phyloP scores from a whole-genome alignment of 306 rosid genomes.

The Dryas drummondii region DNA sequence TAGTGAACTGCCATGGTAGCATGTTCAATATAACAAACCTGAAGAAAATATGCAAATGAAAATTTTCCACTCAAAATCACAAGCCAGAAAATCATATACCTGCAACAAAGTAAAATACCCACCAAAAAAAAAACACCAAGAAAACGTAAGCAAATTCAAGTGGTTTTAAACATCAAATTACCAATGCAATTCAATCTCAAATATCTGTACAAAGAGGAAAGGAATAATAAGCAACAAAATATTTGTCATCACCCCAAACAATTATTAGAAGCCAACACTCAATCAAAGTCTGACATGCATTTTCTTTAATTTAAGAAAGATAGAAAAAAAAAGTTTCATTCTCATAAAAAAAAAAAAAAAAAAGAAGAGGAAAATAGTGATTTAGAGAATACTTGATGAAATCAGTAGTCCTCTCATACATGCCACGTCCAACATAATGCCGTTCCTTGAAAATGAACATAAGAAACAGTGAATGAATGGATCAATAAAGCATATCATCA shows the following conservation, averaged over 20 bases:
- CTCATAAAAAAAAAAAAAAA: not conserved
- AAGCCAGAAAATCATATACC: constrained; percentile 92
- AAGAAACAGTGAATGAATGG: constrained; percentile 9
- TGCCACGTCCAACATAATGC: constrained; percentile 89
- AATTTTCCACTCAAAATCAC: constrained; percentile 73
- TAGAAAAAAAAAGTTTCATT: too few relatives aligned
- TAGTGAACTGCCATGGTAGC: not conserved
- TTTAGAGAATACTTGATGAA: constrained; percentile 67
- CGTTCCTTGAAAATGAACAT: constrained; percentile 65
- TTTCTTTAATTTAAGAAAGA: not conserved
- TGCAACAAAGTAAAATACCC: constrained; percentile 24
- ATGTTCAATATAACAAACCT: constrained; percentile 44
- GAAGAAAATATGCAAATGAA: constrained; percentile 89
- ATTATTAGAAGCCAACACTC: not conserved
- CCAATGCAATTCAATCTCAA: not conserved
- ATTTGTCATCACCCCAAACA: not conserved
- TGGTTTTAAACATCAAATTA: constrained; percentile 3
- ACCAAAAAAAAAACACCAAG: not conserved
- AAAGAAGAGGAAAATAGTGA: not conserved
- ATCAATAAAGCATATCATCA: constrained; percentile 24
- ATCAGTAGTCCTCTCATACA: constrained; percentile 88
- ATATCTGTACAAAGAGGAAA: not conserved
- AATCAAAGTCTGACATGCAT: not conserved
- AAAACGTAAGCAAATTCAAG: not conserved
- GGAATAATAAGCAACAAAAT: not conserved